A percentile compares a stretch with the other conserved stretches of the same genome.
Evolutionary conservation across 805 yeast species (phyloP).

Genomic region (Ogataea populi-albae): DNA sequence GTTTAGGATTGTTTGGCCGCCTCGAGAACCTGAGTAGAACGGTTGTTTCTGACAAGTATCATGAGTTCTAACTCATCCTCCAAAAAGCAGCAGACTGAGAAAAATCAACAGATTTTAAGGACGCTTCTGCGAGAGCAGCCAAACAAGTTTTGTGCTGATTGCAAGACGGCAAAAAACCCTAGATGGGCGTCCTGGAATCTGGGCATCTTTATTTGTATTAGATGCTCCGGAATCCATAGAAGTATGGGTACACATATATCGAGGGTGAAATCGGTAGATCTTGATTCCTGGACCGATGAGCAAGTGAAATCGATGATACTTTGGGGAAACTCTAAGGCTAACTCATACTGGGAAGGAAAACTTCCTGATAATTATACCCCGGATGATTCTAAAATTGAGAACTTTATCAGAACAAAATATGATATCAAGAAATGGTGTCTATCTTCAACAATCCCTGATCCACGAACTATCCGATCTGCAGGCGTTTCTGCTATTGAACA

Average conservation of each 20-base stretch:
- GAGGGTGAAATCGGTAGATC: conserved; percentile 87
- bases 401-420: conserved; percentile 88
- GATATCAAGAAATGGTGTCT: conserved; percentile 85
- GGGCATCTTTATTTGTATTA: conserved; percentile 89
- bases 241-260: conserved; percentile 95
- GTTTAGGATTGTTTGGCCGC: too few relatives aligned
- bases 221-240: conserved; percentile 95
- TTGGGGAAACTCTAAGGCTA: conserved; percentile 85
- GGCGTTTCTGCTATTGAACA: conserved; percentile 4
- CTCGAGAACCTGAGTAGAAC: too few relatives aligned
- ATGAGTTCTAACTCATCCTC: conserved; percentile 4
- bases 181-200: conserved; percentile 98
- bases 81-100: conserved; percentile 34
- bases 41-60: too few relatives aligned
- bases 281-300: conserved; percentile 95
- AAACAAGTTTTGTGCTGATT: conserved; percentile 85
- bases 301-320: conserved; percentile 76
- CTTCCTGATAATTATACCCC: conserved; percentile 72
- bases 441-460: conserved; percentile 57
- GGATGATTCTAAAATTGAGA: conserved; percentile 79
- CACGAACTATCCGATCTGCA: conserved; percentile 37
- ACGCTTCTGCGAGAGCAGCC: conserved; percentile 72
- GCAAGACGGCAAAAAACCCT: conserved; percentile 86
- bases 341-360: conserved; percentile 78
- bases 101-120: conserved; percentile 68